A percentile compares a stretch with the other conserved stretches of the same genome.
Evolutionary conservation across 148 eudicot species (phyloP).

Genomic region (Linanthus parryae): DNA sequence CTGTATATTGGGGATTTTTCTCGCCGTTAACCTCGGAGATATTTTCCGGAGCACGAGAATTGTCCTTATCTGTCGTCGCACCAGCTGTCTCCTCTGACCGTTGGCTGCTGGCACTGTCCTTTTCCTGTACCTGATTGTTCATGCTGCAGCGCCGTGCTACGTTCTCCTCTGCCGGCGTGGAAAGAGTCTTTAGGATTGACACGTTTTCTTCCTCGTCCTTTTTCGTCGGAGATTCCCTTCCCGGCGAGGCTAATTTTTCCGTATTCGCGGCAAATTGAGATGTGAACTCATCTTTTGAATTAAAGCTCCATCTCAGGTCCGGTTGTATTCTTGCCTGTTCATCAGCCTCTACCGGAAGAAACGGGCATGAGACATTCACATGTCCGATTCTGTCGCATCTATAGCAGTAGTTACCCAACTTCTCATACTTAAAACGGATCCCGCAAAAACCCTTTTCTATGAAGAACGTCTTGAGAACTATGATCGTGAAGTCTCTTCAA

Average conservation of each 20-base stretch:
- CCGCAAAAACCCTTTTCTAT: too few relatives aligned
- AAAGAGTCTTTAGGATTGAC: too few relatives aligned
- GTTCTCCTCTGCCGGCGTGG: not conserved
- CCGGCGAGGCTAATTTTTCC: too few relatives aligned
- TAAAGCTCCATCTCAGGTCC: not conserved
- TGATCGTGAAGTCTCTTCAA: not conserved
- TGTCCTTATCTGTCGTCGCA: not conserved
- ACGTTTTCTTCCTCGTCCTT: not conserved
- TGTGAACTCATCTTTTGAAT: too few relatives aligned
- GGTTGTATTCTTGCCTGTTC: not conserved
- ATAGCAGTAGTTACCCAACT: not conserved
- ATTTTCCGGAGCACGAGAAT: too few relatives aligned
- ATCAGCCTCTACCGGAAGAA: not conserved
- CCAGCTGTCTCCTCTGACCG: not conserved
- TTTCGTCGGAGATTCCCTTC: not conserved
- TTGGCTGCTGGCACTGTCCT: not conserved
- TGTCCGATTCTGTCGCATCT: not conserved
- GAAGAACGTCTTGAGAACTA: not conserved
- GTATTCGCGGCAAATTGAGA: too few relatives aligned
- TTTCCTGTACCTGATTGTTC: not conserved
- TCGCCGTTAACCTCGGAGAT: too few relatives aligned
- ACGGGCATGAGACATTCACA: not conserved
- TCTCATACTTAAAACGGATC: not conserved
- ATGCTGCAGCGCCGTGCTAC: not conserved
- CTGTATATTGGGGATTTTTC: too few relatives aligned